phyloP scores from a whole-genome alignment of 768 basidiomycete genomes.

The Hysterangium stoloniferum region DNA sequence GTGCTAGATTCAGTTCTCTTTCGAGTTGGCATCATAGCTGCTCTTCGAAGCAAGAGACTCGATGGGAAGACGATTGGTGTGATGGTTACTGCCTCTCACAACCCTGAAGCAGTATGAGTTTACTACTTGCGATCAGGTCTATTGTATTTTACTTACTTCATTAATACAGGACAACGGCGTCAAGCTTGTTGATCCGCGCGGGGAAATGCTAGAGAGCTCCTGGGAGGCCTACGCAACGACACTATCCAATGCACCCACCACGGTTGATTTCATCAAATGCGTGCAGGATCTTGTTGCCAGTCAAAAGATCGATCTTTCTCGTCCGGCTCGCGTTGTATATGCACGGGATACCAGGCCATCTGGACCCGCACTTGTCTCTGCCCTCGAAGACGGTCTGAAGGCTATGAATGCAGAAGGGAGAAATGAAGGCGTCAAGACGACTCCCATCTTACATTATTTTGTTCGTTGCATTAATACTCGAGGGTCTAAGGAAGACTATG shows the following conservation, averaged over 20 bases:
- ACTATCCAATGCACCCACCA: conserved; percentile 75
- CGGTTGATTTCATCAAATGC: conserved; percentile 61
- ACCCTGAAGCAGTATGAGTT: conserved; percentile 77
- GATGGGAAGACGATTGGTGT: conserved; percentile 90
- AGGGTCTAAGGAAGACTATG: conserved; percentile 69
- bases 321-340: conserved; percentile 79
- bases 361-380: conserved; percentile 63
- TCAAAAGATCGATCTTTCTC: conserved; percentile 68
- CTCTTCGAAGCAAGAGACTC: conserved; percentile 83
- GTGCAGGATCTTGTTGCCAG: conserved; percentile 54
- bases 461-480: conserved; percentile 86
- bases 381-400: conserved; percentile 76
- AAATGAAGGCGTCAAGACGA: conserved; percentile 82
- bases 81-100: conserved; percentile 99
- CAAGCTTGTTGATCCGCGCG: conserved; percentile 93
- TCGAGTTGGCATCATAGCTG: conserved; percentile 85
- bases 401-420: conserved; percentile 62
- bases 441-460: conserved; percentile 92
- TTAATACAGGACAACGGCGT: conserved; percentile 86
- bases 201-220: conserved; percentile 91
- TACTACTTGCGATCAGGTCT: neutral
- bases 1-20: conserved; percentile 88
- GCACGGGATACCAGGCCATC: conserved; percentile 92
- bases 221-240: conserved; percentile 89
- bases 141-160: neutral